A percentile compares a stretch with the other conserved stretches of the same genome.
These are phyloP conservation scores for Apium graveolens DNA, from an alignment of 129 eudicot genomes.

Conservation along the genomic window DNA sequence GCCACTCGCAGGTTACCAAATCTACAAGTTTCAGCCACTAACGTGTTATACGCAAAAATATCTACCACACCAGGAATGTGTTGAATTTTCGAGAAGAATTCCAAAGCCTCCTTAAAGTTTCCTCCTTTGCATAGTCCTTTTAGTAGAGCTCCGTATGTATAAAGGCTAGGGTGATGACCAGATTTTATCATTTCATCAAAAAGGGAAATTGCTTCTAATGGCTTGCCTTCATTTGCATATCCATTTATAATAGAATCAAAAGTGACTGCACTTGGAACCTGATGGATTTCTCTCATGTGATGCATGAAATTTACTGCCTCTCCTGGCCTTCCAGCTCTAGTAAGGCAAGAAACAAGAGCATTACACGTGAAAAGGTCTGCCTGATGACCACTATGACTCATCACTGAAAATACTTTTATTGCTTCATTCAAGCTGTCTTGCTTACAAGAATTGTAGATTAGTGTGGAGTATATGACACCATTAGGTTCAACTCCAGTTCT, in stretches of 20 bases:
- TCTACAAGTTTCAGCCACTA: constrained; percentile 50
- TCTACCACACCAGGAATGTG: constrained; percentile 51
- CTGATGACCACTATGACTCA: constrained; percentile 39
- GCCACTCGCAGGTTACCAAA: constrained; percentile 45
- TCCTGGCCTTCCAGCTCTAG: constrained; percentile 39
- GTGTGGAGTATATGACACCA: constrained; percentile 45
- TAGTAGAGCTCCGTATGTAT: constrained; percentile 55
- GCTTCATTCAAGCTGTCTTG: constrained; percentile 47
- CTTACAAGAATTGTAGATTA: constrained; percentile 55
- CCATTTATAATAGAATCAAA: constrained; percentile 56
- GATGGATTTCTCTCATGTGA: constrained; percentile 47
- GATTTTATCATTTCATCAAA: constrained; percentile 51
- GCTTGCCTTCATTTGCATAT: constrained; percentile 45
- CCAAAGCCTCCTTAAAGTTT: constrained; percentile 33
- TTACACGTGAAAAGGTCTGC: constrained; percentile 50
- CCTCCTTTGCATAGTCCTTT: constrained; percentile 75
- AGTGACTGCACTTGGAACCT: constrained; percentile 43
- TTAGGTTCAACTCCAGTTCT: constrained; percentile 49
- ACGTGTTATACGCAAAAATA: constrained; percentile 45
- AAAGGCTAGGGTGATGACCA: constrained; percentile 54
- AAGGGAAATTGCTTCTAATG: constrained; percentile 42
- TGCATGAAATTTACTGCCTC: constrained; percentile 64
- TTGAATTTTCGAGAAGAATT: constrained; percentile 42
- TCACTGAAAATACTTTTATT: constrained; percentile 28
- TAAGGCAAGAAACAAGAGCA: constrained; percentile 47